Base-by-base conservation (phyloP, 2,329 filamentous ascomycete genomes). In the Fusarium sp. region DNA sequence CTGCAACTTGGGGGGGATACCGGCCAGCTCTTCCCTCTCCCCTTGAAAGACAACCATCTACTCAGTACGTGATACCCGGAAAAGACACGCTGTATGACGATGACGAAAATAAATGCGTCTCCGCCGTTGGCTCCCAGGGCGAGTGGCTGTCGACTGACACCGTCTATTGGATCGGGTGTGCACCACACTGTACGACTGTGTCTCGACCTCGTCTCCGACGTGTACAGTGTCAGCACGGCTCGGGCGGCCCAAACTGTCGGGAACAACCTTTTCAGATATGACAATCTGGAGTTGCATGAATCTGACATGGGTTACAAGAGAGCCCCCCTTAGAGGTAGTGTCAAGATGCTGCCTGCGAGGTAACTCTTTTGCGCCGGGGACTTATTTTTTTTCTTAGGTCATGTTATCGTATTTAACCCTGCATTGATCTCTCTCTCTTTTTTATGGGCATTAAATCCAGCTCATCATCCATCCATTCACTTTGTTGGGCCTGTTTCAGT, bases 241-340 rank as follows among this genome's bases (percentile, higher is more conserved):
- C 68, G 59, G 67, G 61, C 62, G 69, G 68, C 61, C 73, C 73
- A 74, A 73, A 58, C 71, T 71, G 61, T 71, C 73, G 73, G 42
- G 73, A 69, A 68, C 65, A 29, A 29, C 68, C 65, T 64, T 49
- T 65, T 65, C 46, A 68, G 64, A 72, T 72, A 53, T 73, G 72
- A 73, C 71, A 67, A 69, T 71, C 61, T 64, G 50, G 63, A 23
- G 67, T 60, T 73, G 69, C 71, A 72, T 74, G 61, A 60, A 73
- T 62, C 54, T 65, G 42, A 63, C 69, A 68, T 62, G 68, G 70
- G 62, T 64, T 64, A 49, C 42, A 27, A 27, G 6, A 27, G 8
- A n/a, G 14, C 20, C 18, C 40, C 40, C 38, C 38, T 29, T 10
- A 55, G 23, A 25, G 49, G 38, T 55, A 60, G 68, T 70, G 68